A percentile compares a stretch with the other conserved stretches of the same genome.
Evolutionary conservation across 2,329 filamentous ascomycete species (phyloP).

Genomic region (Pseudogymnoascus sp.): DNA sequence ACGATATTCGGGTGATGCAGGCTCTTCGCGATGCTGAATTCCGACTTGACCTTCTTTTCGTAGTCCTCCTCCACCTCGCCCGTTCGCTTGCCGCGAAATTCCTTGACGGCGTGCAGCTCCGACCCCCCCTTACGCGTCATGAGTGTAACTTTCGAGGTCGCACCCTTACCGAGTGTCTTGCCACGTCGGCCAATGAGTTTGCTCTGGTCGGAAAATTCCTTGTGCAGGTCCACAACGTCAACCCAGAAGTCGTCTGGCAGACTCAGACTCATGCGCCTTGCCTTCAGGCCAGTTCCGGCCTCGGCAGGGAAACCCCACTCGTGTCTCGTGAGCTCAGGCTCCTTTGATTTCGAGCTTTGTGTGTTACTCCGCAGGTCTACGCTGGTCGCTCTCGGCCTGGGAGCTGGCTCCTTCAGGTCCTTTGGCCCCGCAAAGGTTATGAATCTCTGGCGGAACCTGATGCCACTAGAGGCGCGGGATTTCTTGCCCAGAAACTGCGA

Average conservation of each 20-base stretch:
- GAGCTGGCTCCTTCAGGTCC: conserved; percentile 11
- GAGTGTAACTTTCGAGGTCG: conserved; percentile 71
- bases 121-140: conserved; percentile 63
- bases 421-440: conserved; percentile 16
- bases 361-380: conserved; percentile 18
- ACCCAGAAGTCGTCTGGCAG: conserved; percentile 67
- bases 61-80: conserved; percentile 67
- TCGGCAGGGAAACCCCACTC: conserved; percentile 56
- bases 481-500: conserved; percentile 32
- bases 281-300: conserved; percentile 66
- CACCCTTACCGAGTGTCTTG: conserved; percentile 71
- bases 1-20: conserved; percentile 83
- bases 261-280: conserved; percentile 65
- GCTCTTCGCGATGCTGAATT: conserved; percentile 80
- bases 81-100: conserved; percentile 66
- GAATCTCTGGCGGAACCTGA: conserved; percentile 20
- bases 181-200: conserved; percentile 64
- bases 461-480: conserved; percentile 34
- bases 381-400: conserved; percentile 21
- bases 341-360: conserved; percentile 10
- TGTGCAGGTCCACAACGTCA: conserved; percentile 57
- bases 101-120: conserved; percentile 76
- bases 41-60: conserved; percentile 82
- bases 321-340: conserved; percentile 33
- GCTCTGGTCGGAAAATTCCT: conserved; percentile 62